A percentile compares a stretch with the other conserved stretches of the same genome.
phyloP scores from a whole-genome alignment of 176 grass and related monocot species.

The sorghum (Sorghum bicolor) region DNA sequence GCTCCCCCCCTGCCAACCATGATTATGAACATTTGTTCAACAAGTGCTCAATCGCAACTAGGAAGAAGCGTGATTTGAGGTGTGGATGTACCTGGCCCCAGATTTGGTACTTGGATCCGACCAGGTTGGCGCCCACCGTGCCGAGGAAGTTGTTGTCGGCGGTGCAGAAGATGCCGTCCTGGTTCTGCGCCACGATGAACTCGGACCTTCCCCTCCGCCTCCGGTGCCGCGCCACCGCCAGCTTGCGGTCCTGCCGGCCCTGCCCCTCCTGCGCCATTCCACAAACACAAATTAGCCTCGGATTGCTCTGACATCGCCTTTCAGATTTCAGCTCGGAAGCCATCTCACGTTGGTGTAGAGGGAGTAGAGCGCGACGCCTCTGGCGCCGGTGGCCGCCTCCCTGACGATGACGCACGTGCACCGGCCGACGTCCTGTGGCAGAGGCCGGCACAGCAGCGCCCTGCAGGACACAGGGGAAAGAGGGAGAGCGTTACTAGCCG shows the following conservation, averaged over 20 bases:
- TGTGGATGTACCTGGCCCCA: constrained; percentile 55
- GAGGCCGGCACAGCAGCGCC: constrained; percentile 76
- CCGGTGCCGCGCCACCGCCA: constrained; percentile 78
- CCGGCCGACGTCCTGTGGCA: constrained; percentile 78
- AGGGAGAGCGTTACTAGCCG: not conserved
- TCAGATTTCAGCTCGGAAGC: not conserved
- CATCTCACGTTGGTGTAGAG: constrained; percentile 85
- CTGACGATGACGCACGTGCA: constrained; percentile 89
- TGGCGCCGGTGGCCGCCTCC: constrained; percentile 45
- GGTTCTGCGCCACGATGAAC: constrained; percentile 84
- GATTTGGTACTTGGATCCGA: constrained; percentile 90
- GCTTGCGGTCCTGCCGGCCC: constrained; percentile 81
- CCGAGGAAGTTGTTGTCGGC: constrained; percentile 74
- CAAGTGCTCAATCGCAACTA: not conserved
- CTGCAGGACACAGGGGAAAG: not conserved
- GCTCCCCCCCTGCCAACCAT: constrained; percentile 64
- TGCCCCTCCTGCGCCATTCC: constrained; percentile 66
- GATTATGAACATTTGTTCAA: not conserved
- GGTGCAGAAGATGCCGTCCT: constrained; percentile 59
- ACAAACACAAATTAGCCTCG: not conserved
- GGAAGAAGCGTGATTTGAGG: not conserved
- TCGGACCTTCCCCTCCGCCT: constrained; percentile 70
- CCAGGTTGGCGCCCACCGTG: constrained; percentile 51
- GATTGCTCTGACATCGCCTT: not conserved
- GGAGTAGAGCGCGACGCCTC: constrained; percentile 74